Evolutionary conservation across 1,284 basidiomycete species (phyloP).

Genomic region (Fomitopsis schrenkii): DNA sequence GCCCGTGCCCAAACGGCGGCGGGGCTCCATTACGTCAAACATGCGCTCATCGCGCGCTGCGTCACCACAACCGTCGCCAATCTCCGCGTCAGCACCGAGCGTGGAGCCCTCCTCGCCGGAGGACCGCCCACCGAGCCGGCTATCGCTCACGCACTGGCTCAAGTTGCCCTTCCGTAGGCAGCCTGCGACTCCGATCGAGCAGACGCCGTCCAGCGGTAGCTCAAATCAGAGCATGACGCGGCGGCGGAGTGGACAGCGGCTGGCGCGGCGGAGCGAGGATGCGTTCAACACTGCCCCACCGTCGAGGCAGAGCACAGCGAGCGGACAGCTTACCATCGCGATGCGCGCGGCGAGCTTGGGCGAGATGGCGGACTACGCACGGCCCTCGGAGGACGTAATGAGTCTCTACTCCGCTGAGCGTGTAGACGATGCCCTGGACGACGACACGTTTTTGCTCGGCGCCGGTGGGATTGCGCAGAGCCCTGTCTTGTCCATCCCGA

Average conservation of each 20-base stretch:
- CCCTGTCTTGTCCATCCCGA: constrained; percentile 35
- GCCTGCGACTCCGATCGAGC: constrained; percentile 13
- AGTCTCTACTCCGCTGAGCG: constrained; percentile 49
- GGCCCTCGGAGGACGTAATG: constrained; percentile 40
- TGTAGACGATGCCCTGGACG: constrained; percentile 35
- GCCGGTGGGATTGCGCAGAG: constrained; percentile 48
- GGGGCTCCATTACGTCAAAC: constrained; percentile 15
- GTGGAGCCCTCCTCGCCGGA: constrained; percentile 16
- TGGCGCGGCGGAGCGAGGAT: constrained; percentile 29
- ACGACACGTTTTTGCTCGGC: constrained; percentile 46
- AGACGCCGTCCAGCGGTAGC: constrained; percentile 12
- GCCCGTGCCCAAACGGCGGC: constrained; percentile 5
- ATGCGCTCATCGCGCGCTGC: constrained; percentile 12
- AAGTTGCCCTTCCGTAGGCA: constrained; percentile 9
- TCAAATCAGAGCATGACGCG: constrained; percentile 1
- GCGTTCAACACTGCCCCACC: constrained; percentile 25
- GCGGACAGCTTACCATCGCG: constrained; percentile 33
- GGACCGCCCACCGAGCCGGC: constrained; percentile 22
- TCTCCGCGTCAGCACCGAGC: constrained; percentile 15
- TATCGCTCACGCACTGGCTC: constrained; percentile 16
- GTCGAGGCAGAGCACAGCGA: constrained; percentile 24
- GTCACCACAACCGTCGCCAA: constrained; percentile 20
- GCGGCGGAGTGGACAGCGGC: constrained; percentile 3
- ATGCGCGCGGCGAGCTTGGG: constrained; percentile 65
- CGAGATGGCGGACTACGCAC: constrained; percentile 40